Conservation (phyloP, 2,329 filamentous ascomycete species). For the Kalaharituber pfeilii region DNA sequence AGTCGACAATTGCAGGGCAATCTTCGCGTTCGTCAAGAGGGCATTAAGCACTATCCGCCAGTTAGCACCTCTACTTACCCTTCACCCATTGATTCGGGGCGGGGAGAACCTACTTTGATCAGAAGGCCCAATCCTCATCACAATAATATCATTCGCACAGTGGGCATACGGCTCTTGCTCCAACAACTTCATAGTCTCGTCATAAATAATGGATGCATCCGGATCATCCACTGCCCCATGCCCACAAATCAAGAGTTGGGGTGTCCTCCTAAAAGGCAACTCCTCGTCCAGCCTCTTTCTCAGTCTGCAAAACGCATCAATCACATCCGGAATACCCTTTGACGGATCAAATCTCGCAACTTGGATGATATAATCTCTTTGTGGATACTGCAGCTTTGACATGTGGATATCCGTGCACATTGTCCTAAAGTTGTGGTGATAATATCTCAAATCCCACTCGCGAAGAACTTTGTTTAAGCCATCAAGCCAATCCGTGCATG, state of each 20-base stretch:
- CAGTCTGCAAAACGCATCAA: conserved; percentile 59
- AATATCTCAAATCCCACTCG: conserved; percentile 54
- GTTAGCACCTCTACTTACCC: not conserved
- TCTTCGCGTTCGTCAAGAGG: conserved; percentile 51
- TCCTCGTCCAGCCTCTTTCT: conserved; percentile 41
- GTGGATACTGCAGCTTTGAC: conserved; percentile 42
- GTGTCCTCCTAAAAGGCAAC: conserved; percentile 34
- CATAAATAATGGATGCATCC: conserved; percentile 54
- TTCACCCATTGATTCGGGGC: not conserved
- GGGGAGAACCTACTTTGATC: conserved; percentile 40
- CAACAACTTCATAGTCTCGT: conserved; percentile 51
- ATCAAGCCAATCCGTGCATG: conserved; percentile 70
- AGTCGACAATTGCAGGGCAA: conserved; percentile 62
- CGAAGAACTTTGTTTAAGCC: conserved; percentile 61
- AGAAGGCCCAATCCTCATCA: conserved; percentile 59
- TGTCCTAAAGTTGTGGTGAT: conserved; percentile 54
- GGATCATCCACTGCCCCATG: conserved; percentile 70
- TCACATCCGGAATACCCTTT: conserved; percentile 63
- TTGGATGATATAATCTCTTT: conserved; percentile 56
- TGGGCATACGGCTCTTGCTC: conserved; percentile 42
- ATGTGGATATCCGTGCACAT: conserved; percentile 43
- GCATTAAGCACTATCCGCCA: conserved; percentile 44
- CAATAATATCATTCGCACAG: conserved; percentile 47
- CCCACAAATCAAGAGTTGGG: conserved; percentile 60
- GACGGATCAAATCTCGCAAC: conserved; percentile 69